phyloP scores from a whole-genome alignment of 2,329 filamentous ascomycete genomes.

The Endocalyx cinctus region DNA sequence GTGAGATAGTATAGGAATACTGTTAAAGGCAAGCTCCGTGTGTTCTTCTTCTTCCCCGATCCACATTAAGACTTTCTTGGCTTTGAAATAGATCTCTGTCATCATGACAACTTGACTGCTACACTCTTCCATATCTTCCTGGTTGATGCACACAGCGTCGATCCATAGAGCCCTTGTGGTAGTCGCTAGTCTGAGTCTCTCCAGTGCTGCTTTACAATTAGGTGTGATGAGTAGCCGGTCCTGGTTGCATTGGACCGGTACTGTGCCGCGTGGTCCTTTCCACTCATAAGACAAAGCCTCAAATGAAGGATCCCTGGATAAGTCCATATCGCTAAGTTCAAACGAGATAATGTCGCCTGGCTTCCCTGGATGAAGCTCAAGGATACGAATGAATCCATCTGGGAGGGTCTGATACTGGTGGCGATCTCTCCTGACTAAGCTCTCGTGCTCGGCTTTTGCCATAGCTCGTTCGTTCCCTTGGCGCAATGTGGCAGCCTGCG shows the following conservation, averaged over 20 bases:
- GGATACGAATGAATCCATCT: background rate
- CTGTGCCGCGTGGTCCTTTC: conserved; percentile 1
- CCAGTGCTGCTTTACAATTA: conserved; percentile 6
- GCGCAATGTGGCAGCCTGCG: background rate
- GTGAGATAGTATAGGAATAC: background rate
- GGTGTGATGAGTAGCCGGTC: conserved; percentile 3
- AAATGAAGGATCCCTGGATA: conserved; percentile 1
- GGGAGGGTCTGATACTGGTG: background rate
- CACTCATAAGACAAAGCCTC: conserved; percentile 11
- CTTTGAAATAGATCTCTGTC: background rate
- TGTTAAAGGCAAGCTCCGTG: background rate
- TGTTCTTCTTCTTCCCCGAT: background rate
- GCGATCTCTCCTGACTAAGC: background rate
- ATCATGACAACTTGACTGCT: background rate
- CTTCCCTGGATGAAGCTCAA: background rate
- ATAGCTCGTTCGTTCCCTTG: background rate
- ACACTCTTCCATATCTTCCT: background rate
- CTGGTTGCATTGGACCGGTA: conserved; percentile 4
- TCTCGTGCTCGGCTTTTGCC: background rate
- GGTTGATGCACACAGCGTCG: conserved; percentile 9
- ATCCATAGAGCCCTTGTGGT: conserved; percentile 2
- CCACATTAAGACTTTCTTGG: background rate
- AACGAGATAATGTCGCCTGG: background rate
- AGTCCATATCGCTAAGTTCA: background rate
- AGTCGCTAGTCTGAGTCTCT: background rate